These are phyloP conservation scores for Aspergillus sp. DNA, from an alignment of 2,329 filamentous ascomycete genomes.

Conservation along the genomic window DNA sequence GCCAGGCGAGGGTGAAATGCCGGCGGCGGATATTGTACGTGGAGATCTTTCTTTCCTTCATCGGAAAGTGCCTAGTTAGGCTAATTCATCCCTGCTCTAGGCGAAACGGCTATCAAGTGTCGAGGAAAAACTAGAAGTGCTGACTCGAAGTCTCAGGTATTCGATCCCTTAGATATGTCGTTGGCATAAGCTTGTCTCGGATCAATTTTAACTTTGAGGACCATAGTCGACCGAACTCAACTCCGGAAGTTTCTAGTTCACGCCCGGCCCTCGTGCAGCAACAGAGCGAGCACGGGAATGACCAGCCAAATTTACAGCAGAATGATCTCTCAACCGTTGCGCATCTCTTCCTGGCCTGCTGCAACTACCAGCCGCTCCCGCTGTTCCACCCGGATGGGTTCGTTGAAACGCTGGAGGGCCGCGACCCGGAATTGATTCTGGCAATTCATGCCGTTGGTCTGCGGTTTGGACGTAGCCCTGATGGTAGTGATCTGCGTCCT, in stretches of 20 bases:
- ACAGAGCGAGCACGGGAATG: background rate
- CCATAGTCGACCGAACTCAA: slow-evolving; percentile 1
- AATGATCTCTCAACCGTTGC: slow-evolving; percentile 38
- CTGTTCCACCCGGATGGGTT: slow-evolving; percentile 48
- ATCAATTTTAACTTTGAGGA: background rate
- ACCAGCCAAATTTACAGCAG: slow-evolving; percentile 27
- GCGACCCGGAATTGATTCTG: slow-evolving; percentile 39
- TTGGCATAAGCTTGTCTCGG: background rate
- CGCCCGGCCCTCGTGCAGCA: background rate
- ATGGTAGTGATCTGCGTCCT: slow-evolving; percentile 21
- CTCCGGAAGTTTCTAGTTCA: background rate
- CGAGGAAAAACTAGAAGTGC: slow-evolving; percentile 11
- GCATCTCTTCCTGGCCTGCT: slow-evolving; percentile 48
- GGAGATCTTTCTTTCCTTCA: background rate
- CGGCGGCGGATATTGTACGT: slow-evolving; percentile 24
- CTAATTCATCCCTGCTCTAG: slow-evolving; percentile 1
- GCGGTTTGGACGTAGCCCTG: slow-evolving; percentile 39
- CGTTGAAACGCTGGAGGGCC: slow-evolving; percentile 37
- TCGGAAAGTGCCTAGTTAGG: slow-evolving; percentile 18
- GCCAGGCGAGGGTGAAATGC: slow-evolving; percentile 22
- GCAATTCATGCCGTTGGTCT: slow-evolving; percentile 43
- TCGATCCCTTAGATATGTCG: background rate
- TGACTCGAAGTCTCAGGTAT: slow-evolving; percentile 8
- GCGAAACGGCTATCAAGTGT: slow-evolving; percentile 10
- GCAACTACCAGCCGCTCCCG: slow-evolving; percentile 52